Percentiles rank a stretch among this genome's conserved stretches.
phyloP scores from a whole-genome alignment of 345 rosid species.

The Hevea brasiliensis region DNA sequence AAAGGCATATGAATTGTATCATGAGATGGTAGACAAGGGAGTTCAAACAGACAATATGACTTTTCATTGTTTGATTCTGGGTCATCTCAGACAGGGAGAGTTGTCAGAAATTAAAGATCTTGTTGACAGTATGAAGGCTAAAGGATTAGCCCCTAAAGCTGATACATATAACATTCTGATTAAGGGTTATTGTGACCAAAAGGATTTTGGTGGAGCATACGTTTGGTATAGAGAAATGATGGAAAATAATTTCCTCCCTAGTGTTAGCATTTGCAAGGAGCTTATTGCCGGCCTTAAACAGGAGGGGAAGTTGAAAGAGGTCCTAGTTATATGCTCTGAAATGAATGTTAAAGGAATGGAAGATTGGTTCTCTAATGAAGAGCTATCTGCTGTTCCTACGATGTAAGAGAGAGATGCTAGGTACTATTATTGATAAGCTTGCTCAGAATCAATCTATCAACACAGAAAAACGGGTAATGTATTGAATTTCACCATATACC shows the following conservation, averaged over 20 bases:
- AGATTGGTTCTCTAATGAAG: slow-evolving; percentile 23
- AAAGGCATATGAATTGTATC: slow-evolving; percentile 47
- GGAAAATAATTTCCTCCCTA: slow-evolving; percentile 47
- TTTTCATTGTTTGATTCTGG: slow-evolving; percentile 65
- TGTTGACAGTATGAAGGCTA: slow-evolving; percentile 54
- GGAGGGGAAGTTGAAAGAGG: slow-evolving; percentile 57
- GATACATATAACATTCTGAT: slow-evolving; percentile 69
- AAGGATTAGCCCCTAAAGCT: slow-evolving; percentile 50
- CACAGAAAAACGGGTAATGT: neutral
- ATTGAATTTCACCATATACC: neutral
- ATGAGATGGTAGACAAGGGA: slow-evolving; percentile 54
- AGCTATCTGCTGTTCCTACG: slow-evolving; percentile 18
- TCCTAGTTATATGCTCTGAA: slow-evolving; percentile 47
- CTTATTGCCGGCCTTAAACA: slow-evolving; percentile 56
- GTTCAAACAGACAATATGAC: slow-evolving; percentile 57
- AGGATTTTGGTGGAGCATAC: slow-evolving; percentile 58
- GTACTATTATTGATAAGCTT: no score
- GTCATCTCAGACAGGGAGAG: slow-evolving; percentile 34
- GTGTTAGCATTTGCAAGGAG: slow-evolving; percentile 36
- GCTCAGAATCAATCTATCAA: neutral
- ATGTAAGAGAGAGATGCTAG: neutral
- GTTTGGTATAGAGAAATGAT: slow-evolving; percentile 73
- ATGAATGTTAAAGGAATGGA: slow-evolving; percentile 46
- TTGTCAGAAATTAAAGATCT: slow-evolving; percentile 40
- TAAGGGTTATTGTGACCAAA: slow-evolving; percentile 53